Evolutionary conservation across 306 rosid genomes (phyloP).

Genomic region (Prunus padus): DNA sequence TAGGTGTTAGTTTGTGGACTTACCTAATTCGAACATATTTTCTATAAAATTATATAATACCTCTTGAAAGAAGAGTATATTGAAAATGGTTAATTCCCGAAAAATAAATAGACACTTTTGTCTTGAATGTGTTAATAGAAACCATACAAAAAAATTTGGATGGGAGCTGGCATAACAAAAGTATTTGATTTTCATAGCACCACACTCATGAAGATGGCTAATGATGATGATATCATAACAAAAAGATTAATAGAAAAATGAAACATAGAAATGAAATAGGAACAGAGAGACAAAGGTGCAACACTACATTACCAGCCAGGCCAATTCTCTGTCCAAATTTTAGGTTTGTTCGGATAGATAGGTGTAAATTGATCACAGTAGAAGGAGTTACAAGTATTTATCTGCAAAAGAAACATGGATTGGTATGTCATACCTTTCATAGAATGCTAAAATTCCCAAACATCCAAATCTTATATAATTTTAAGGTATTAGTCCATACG

Average conservation of each 20-base stretch:
- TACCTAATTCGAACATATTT: too few relatives aligned
- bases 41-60: too few relatives aligned
- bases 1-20: too few relatives aligned
- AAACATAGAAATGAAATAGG: slow-evolving; percentile 12
- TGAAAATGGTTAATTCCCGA: too few relatives aligned
- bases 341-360: slow-evolving; percentile 79
- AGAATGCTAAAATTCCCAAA: slow-evolving; percentile 11
- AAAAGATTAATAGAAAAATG: neutral
- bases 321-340: slow-evolving; percentile 98
- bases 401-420: slow-evolving; percentile 50
- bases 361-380: slow-evolving; percentile 89
- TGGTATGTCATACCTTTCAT: slow-evolving; percentile 10
- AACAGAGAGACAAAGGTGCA: slow-evolving; percentile 20
- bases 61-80: too few relatives aligned
- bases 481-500: neutral
- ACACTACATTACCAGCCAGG: slow-evolving; percentile 80
- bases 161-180: neutral
- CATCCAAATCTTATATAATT: slow-evolving; percentile 4
- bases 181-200: neutral
- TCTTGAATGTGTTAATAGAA: too few relatives aligned
- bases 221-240: neutral
- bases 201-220: neutral
- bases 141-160: too few relatives aligned
- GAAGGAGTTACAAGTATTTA: slow-evolving; percentile 87
- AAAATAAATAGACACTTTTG: too few relatives aligned